Base-by-base conservation (phyloP, 768 basidiomycete species). In the Podaxis carcinomalis region DNA sequence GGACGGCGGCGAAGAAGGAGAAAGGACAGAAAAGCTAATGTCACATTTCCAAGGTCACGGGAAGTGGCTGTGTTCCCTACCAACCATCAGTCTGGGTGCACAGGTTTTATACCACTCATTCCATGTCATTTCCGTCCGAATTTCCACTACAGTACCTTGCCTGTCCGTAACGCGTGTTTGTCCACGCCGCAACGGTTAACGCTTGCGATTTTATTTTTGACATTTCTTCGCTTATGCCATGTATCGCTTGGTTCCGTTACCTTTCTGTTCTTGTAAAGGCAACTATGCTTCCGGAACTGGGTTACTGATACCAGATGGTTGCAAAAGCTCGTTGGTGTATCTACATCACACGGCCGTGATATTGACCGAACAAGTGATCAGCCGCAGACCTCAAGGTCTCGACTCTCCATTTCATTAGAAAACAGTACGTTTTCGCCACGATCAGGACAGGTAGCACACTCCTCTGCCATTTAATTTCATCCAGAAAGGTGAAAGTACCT, bases 21-120 rank as follows among this genome's bases (percentile, higher is more conserved):
- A 7, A 39, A 39, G 36, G 21, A 36, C 19, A 47, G 13, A 51
- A 51, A 57, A 47, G 6, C 37, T 11, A 51, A 51, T 39, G 60
- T 47, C 56, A 57, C 56, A 39, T 56, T 42, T 40, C 27, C 56
- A 44, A 46, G 52, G 56, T 57, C 62, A 49, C 50, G 14, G 21
- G 4, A 16, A 7, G 59, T 60, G 59, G 59, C 59, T 42, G 59
- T 60, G 51, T 25, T 11, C 9, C 50, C 39, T 59, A 42, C 57
- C 58, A 52, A 59, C 58, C 58, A 59, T 59, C 58, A 59, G 23
- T 3, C 9, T 16, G 23, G 3, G 9, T 7, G 36, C 54, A 56
- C 54, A 56, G 54, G 21, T 7, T 54, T 36, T 21, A 44, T 44
- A 44, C 42, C 42, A n/a, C 6, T 44, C n/a, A n/a, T n/a, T 42